Evolutionary conservation across 225 moss, liverwort and hornwort species (phyloP).

Genomic region (Pleurozium schreberi): DNA sequence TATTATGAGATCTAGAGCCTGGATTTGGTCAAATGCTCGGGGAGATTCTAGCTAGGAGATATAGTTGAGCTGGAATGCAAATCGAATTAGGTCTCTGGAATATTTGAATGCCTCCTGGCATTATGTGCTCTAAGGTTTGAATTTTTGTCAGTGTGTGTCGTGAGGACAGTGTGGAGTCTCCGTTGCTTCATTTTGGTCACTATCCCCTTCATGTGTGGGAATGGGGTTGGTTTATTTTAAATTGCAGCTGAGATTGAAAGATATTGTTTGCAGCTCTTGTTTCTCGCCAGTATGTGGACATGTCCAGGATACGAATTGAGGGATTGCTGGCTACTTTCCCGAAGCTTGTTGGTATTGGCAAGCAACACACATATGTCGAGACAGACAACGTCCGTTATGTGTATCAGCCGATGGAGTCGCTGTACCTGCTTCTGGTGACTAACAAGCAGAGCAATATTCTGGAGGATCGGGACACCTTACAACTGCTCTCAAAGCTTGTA

Average conservation of each 20-base stretch:
- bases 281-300: slow-evolving; percentile 95
- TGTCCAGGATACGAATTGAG: slow-evolving; percentile 96
- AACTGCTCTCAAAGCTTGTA: slow-evolving; percentile 93
- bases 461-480: slow-evolving; percentile 93
- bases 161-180: neutral
- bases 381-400: slow-evolving; percentile 96
- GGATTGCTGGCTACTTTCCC: slow-evolving; percentile 95
- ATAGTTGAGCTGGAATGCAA: neutral
- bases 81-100: neutral
- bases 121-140: neutral
- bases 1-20: slow-evolving; percentile 4
- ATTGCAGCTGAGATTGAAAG: neutral
- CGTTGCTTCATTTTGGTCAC: neutral
- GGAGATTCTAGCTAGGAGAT: neutral
- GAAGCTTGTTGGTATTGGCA: slow-evolving; percentile 91
- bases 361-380: slow-evolving; percentile 95
- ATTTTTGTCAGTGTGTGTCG: neutral
- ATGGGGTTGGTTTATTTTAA: neutral
- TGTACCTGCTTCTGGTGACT: slow-evolving; percentile 91
- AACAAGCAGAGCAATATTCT: slow-evolving; percentile 98
- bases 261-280: slow-evolving; percentile 73
- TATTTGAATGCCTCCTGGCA: neutral
- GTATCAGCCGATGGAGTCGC: slow-evolving; percentile 94
- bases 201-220: neutral
- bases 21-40: neutral